Evolutionary conservation across 495 filamentous ascomycete genomes (phyloP).

Genomic region (Penicillium crystallinum): DNA sequence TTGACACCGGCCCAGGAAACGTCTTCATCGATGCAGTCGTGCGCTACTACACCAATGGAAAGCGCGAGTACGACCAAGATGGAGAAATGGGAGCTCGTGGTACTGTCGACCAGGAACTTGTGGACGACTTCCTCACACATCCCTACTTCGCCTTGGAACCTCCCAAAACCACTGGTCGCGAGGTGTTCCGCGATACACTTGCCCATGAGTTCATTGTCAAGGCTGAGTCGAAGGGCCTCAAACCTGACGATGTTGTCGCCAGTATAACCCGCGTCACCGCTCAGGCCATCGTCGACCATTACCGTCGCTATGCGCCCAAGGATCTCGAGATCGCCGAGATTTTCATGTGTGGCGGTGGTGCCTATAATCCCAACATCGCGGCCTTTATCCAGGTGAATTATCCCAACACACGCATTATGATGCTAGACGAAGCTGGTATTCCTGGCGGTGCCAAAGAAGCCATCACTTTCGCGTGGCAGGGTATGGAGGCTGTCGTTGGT

Average conservation of each 20-base stretch:
- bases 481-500: conserved; percentile 49
- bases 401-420: conserved; percentile 44
- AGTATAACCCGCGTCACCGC: conserved; percentile 54
- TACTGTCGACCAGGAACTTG: conserved; percentile 46
- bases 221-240: conserved; percentile 38
- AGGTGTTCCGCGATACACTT: conserved; percentile 52
- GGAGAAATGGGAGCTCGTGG: conserved; percentile 50
- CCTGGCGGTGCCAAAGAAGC: conserved; percentile 52
- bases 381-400: conserved; percentile 45
- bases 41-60: conserved; percentile 31
- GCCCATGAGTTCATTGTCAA: conserved; percentile 44
- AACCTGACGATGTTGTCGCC: conserved; percentile 47
- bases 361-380: conserved; percentile 52
- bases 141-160: conserved; percentile 45
- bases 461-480: conserved; percentile 54
- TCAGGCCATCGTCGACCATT: conserved; percentile 52
- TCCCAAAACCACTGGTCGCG: conserved; percentile 55
- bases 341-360: conserved; percentile 57
- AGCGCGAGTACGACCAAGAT: conserved; percentile 37
- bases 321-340: conserved; percentile 49
- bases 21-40: conserved; percentile 38
- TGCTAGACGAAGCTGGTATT: conserved; percentile 52
- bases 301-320: conserved; percentile 45
- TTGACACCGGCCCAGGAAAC: conserved; percentile 45
- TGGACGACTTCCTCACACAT: conserved; percentile 47